phyloP scores from a whole-genome alignment of 1,284 basidiomycete genomes.

The Fomitopsis betulina region DNA sequence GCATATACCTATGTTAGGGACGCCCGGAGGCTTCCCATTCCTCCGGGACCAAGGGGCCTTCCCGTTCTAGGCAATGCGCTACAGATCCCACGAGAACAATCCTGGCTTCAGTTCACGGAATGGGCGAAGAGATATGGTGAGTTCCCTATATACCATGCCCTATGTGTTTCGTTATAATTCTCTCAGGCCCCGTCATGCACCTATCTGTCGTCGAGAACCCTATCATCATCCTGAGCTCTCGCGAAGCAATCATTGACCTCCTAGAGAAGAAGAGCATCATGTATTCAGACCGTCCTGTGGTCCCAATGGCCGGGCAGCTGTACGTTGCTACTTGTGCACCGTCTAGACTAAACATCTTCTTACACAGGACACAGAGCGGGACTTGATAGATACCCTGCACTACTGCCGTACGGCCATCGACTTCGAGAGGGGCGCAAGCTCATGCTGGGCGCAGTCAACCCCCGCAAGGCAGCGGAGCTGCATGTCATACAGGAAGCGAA shows the following conservation, averaged over 20 bases:
- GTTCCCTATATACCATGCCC: not conserved
- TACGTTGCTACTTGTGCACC: not conserved
- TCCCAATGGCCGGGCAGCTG: not conserved
- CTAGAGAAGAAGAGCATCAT: slow-evolving; percentile 3
- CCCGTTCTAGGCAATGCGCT: slow-evolving; percentile 1
- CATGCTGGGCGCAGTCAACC: not conserved
- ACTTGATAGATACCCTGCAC: not conserved
- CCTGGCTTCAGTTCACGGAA: not conserved
- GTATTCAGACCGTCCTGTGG: slow-evolving; percentile 5
- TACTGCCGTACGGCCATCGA: not conserved
- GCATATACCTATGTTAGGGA: not conserved
- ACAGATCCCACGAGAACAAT: not conserved
- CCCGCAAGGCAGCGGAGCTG: not conserved
- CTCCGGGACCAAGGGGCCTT: slow-evolving; percentile 1
- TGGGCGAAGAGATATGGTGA: slow-evolving; percentile 4
- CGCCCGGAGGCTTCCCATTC: not conserved
- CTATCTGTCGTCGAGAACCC: not conserved
- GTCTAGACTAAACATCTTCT: not conserved
- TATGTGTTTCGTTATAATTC: too few relatives aligned
- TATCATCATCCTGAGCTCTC: slow-evolving; percentile 1
- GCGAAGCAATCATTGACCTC: not conserved
- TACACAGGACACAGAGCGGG: not conserved
- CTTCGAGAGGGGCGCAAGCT: slow-evolving; percentile 4
- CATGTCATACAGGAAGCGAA: not conserved
- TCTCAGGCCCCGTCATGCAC: slow-evolving; percentile 2